Base-by-base conservation (phyloP, 305 asterid genomes). In the Nicotiana rustica region DNA sequence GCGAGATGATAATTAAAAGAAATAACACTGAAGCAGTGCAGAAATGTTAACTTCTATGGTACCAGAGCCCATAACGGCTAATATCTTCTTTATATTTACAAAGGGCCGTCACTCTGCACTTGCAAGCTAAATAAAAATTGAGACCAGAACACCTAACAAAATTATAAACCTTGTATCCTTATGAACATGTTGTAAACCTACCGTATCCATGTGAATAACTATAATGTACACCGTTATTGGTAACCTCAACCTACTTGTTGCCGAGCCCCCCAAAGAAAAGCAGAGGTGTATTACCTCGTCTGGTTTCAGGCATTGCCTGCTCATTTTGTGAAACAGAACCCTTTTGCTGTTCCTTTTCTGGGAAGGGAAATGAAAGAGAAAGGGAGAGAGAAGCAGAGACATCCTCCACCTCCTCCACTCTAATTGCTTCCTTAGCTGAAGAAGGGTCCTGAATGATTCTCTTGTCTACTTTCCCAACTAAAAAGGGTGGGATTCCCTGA, bases 281-380 rank as follows among this genome's bases (percentile, higher is more conserved):
- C 84, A 89, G 86, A 17, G 92, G 83, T 75, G 89, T 77, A 36
- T 86, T 90, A 57, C 85, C 89, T 55, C 82, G 89, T 77, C 84
- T 84, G 81, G 89, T 85, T 89, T 84, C 92, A n/a, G 89, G 82
- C 85, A 84, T 56, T 44, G 76, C 81, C 87, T 86, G 88, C 87
- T 89, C 89, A 5, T 85, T 59, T 65, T 80, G 84, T 10, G 86
- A 80, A 69, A 85, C 65, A 71, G 93, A 68, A 66, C 87, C 86
- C 36, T 85, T 66, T 55, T 78, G 83, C 67, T 83, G 88, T 81
- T 90, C 92, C 85, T 88, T 86, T 47, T 89, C 89, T 0, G 93
- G 92, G 83, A 90, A 93, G 0, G 98, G 96, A 88, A 95, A 94
- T 41, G 97, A 85, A 3, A 95, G 97, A 41, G 99, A 95, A 2